Base-by-base conservation (phyloP, 306 rosid genomes). In the Hippophae rhamnoides region DNA sequence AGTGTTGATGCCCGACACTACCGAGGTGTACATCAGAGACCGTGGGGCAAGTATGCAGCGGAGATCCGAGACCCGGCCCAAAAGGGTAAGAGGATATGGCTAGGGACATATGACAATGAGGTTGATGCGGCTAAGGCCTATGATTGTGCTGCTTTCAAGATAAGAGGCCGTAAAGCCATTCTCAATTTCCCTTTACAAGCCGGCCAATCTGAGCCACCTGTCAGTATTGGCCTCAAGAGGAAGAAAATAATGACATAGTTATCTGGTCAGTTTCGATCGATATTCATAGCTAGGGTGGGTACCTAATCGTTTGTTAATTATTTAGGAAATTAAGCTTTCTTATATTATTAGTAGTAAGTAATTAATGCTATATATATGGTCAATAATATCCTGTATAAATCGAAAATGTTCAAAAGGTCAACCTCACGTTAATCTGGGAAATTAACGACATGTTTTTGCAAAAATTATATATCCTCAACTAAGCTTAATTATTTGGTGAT, bases 1-100 rank as follows among this genome's bases (percentile, higher is more conserved):
- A 18, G 23, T 6, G 75, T 13, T 25, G 62, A 10, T 51, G 6
- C 12, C 10, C 75, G 72, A 77, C 86, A 64, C 60, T 85, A 83
- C 51, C 68, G 95, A 61, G 97, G 97, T 9, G 94, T 89, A 23
- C 76, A 95, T 55, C 78, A 81, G 47, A 73, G 95, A 65, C 87
- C 89, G 51, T 83, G 97, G 97, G 95, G 97, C 1, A 89, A 83
- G 73, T 89, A 71, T 45, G 95, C 92, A 0, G 92, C 97, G 44
- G 95, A 89, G 76, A 89, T 89, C 5, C 86, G 97, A 1, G 97
- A 89, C 62, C 95, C 90, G 5, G 12, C 55, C 26, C 64, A 76
- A 45, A 83, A 72, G 49, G 97, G 97, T 6, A 75, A 63, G 26
- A 77, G 96, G 48, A 84, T 85, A 50, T 88, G 96, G 94, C 78